These are phyloP conservation scores for Candida nonsorbophila DNA, from an alignment of 805 yeast genomes.

Conservation along the genomic window DNA sequence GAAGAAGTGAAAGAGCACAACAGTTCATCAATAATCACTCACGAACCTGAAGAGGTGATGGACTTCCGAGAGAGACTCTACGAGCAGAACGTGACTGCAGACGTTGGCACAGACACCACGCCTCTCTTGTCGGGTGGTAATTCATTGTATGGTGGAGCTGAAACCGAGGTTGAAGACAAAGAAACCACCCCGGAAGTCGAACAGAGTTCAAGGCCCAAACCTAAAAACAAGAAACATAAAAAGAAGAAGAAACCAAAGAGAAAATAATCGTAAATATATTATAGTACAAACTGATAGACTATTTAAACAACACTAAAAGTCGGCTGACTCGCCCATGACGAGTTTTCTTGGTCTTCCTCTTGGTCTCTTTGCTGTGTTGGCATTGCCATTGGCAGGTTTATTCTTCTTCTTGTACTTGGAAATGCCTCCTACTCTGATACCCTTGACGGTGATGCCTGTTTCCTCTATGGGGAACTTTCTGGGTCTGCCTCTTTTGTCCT, in stretches of 20 bases:
- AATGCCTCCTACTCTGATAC: conserved; percentile 35
- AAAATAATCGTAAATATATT: background rate
- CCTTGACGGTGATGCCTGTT: conserved; percentile 39
- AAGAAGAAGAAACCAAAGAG: background rate
- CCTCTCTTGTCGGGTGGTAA: background rate
- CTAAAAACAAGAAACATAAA: background rate
- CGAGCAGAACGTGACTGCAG: conserved; percentile 15
- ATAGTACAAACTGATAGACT: background rate
- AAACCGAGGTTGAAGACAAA: background rate
- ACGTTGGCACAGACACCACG: background rate
- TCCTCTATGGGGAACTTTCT: conserved; percentile 45
- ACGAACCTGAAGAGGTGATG: conserved; percentile 32
- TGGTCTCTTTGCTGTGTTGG: conserved; percentile 5
- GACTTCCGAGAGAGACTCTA: conserved; percentile 26
- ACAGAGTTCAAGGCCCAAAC: background rate
- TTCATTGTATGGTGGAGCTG: background rate
- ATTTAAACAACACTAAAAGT: background rate
- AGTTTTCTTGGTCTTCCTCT: conserved; percentile 11
- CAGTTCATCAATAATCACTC: conserved; percentile 11
- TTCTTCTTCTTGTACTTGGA: conserved; percentile 11
- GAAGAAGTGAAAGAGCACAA: conserved; percentile 4
- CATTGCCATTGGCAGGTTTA: conserved; percentile 1
- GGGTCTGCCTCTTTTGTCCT: conserved; percentile 47
- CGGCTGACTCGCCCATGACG: background rate
- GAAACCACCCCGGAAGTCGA: too few relatives aligned